Base-by-base conservation (phyloP, 2,329 filamentous ascomycete species). In the Cordyceps javanica region DNA sequence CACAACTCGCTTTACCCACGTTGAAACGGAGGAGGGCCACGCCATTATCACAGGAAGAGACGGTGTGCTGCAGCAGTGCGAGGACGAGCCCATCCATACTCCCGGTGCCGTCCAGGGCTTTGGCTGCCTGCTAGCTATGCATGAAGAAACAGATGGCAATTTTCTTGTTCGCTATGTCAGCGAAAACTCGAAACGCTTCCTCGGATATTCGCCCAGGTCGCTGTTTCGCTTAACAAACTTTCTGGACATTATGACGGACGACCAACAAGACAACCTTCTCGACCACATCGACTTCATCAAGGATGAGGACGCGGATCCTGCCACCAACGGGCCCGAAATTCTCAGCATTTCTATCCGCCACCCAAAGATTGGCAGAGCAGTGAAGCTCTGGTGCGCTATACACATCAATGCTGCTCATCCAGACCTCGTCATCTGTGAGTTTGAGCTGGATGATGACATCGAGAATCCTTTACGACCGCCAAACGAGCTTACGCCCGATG, bases 81-180 rank as follows among this genome's bases (percentile, higher is more conserved):
- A 96, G 70, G 91, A 96, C 66, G 91, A 96, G 66, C 91, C 91
- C 0, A 96, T 96, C 26, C 90, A 93, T 62, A 87, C 91, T 1
- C 91, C 91, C 1, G 91, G 91, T 34, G 89, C 89, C 1, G 74
- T 92, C 0, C 91, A 96, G 68, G 79, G 82, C 1, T 96, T 96
- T 64, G 91, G 91, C 1, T 77, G 89, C 4, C 75, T 96, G 25
- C 66, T 96, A 32, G 90, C 87, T 0, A 70, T 96, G 21, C 82
- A 86, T 55, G 88, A 92, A 68, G 85, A 90, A 55, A 68, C 73
- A 0, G 85, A 88, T 38, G 87, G 87, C 3, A 82, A 81, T 39
- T 80, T 94, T 11, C 69, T 82, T 1, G 88, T 92, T 13, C 83
- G 88, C 16, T 81, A 90, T 30, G 89, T 85, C 9, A 95, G 89